Evolutionary conservation across 2,329 filamentous ascomycete species (phyloP).

Genomic region (Pyrenophora teres): DNA sequence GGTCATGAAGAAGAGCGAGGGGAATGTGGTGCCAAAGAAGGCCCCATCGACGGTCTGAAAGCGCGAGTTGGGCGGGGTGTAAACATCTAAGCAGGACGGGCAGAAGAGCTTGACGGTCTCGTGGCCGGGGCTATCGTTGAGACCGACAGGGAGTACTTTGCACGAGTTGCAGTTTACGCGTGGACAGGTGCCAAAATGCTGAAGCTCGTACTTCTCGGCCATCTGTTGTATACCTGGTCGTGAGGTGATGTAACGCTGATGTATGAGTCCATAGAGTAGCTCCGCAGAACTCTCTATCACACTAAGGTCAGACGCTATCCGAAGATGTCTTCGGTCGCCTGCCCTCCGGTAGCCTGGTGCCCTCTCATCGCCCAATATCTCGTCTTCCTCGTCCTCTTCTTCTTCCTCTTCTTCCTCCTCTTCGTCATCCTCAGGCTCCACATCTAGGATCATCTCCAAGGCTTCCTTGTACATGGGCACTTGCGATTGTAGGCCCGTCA

Average conservation of each 20-base stretch:
- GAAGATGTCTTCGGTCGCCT: slow-evolving; percentile 70
- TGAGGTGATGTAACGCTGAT: slow-evolving; percentile 97
- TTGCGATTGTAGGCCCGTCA: slow-evolving; percentile 92
- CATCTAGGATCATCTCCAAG: slow-evolving; percentile 97
- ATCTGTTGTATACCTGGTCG: slow-evolving; percentile 97
- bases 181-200: slow-evolving; percentile 96
- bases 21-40: slow-evolving; percentile 97
- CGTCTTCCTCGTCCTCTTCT: slow-evolving; percentile 61
- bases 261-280: slow-evolving; percentile 95
- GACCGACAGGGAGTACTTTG: slow-evolving; percentile 88
- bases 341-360: slow-evolving; percentile 59
- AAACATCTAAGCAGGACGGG: slow-evolving; percentile 93
- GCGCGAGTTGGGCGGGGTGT: slow-evolving; percentile 93
- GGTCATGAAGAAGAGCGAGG: slow-evolving; percentile 95
- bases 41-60: slow-evolving; percentile 98
- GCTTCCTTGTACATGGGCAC: slow-evolving; percentile 99
- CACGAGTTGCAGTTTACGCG: slow-evolving; percentile 89
- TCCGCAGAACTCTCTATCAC: slow-evolving; percentile 98
- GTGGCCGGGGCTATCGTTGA: slow-evolving; percentile 92
- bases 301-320: slow-evolving; percentile 89
- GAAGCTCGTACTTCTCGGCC: slow-evolving; percentile 97
- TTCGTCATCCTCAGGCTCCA: slow-evolving; percentile 92
- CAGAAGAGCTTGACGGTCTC: slow-evolving; percentile 99
- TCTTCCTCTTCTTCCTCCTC: slow-evolving; percentile 75
- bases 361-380: slow-evolving; percentile 56